Evolutionary conservation across 2,329 filamentous ascomycete genomes (phyloP).

Genomic region (Karstenula rhodostoma): DNA sequence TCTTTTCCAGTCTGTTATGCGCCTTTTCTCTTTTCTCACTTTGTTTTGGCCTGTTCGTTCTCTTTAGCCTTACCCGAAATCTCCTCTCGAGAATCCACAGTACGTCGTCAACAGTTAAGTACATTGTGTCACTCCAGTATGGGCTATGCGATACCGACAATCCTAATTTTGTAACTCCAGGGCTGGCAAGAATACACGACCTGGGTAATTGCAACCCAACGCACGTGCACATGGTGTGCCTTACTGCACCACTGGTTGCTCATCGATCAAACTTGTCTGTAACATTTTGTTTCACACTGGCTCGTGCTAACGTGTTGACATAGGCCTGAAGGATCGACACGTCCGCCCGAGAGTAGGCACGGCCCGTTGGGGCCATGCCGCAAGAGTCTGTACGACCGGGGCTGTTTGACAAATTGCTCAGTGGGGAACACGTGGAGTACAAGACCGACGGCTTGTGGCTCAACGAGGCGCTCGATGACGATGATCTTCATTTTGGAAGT

Average conservation of each 20-base stretch:
- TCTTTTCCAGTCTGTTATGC: not conserved
- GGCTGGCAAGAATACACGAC: not conserved
- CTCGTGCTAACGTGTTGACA: not conserved
- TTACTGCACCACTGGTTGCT: not conserved
- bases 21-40: not conserved
- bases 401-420: not conserved
- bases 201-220: not conserved
- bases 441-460: not conserved
- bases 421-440: not conserved
- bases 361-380: not conserved
- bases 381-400: not conserved
- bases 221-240: not conserved
- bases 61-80: not conserved
- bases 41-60: not conserved
- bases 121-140: too few species aligned
- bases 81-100: too few species aligned
- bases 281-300: not conserved
- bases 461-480: not conserved
- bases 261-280: not conserved
- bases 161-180: too few species aligned
- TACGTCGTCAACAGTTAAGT: too few species aligned
- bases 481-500: not conserved
- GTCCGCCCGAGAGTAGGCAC: not conserved
- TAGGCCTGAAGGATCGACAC: not conserved
- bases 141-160: too few species aligned